Conservation (phyloP, 2,329 filamentous ascomycete genomes). For the Penicillium sp. region DNA sequence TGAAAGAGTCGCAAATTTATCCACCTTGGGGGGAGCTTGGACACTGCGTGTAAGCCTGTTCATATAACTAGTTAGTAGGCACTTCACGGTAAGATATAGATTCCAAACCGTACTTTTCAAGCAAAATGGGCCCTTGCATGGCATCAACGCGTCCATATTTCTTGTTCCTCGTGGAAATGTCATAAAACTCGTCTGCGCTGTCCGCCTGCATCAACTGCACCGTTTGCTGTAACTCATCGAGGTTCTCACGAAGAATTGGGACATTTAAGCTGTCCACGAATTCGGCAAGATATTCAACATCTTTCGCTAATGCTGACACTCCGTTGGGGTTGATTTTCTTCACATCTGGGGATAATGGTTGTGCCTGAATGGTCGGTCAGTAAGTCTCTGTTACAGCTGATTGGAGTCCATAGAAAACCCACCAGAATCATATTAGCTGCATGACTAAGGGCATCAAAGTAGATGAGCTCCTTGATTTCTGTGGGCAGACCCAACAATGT, state of each 20-base stretch:
- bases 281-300: slow-evolving; percentile 71
- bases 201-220: slow-evolving; percentile 75
- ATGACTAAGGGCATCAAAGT: slow-evolving; percentile 90
- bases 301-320: slow-evolving; percentile 68
- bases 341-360: slow-evolving; percentile 69
- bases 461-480: slow-evolving; percentile 94
- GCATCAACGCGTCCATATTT: slow-evolving; percentile 91
- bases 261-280: slow-evolving; percentile 85
- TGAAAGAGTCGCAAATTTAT: slow-evolving; percentile 64
- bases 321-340: slow-evolving; percentile 81
- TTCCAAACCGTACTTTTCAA: slow-evolving; percentile 69
- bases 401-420: slow-evolving; percentile 22
- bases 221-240: slow-evolving; percentile 90
- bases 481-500: slow-evolving; percentile 86
- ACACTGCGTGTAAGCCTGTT: slow-evolving; percentile 56
- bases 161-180: slow-evolving; percentile 77
- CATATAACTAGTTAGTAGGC: slow-evolving; percentile 13
- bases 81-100: neutral
- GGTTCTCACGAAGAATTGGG: slow-evolving; percentile 74
- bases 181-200: slow-evolving; percentile 94
- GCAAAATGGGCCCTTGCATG: slow-evolving; percentile 71
- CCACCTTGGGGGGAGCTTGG: slow-evolving; percentile 50
- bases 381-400: neutral
- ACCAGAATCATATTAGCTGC: slow-evolving; percentile 77
- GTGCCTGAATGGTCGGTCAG: slow-evolving; percentile 43